A percentile compares a stretch with the other conserved stretches of the same genome.
These are phyloP conservation scores for Lolium rigidum DNA, from an alignment of 176 grass and related monocot species.

Conservation along the genomic window DNA sequence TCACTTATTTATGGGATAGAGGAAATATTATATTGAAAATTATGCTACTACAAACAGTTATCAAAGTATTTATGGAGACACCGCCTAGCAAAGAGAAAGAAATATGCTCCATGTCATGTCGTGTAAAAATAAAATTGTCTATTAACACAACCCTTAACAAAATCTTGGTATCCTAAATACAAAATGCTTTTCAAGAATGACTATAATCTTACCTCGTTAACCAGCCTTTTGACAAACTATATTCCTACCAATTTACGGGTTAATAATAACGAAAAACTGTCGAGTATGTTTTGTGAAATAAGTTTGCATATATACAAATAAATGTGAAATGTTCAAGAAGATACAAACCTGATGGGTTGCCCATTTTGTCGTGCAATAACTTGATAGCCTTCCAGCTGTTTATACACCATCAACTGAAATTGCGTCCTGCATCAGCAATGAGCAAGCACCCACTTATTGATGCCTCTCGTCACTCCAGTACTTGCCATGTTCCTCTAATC, in stretches of 20 bases:
- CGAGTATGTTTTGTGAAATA: neutral
- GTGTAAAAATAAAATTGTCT: no score
- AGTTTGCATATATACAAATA: neutral
- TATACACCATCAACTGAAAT: no score
- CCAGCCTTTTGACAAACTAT: neutral
- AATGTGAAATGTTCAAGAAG: no score
- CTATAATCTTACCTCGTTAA: neutral
- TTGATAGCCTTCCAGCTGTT: no score
- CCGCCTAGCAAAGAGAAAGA: neutral
- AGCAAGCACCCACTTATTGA: no score
- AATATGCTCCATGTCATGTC: neutral
- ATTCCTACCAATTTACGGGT: neutral
- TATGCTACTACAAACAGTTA: neutral
- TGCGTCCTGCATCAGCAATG: no score
- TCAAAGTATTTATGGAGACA: neutral
- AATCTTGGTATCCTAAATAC: neutral
- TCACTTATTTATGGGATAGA: no score
- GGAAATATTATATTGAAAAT: neutral
- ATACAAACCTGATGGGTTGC: no score
- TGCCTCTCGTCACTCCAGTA: no score
- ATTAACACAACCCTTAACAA: no score
- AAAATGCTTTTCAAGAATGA: neutral
- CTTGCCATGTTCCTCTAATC: no score
- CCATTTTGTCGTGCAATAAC: no score
- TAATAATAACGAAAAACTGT: neutral